Conservation (phyloP, 495 filamentous ascomycete species). For the Astrocystis sublimbata region DNA sequence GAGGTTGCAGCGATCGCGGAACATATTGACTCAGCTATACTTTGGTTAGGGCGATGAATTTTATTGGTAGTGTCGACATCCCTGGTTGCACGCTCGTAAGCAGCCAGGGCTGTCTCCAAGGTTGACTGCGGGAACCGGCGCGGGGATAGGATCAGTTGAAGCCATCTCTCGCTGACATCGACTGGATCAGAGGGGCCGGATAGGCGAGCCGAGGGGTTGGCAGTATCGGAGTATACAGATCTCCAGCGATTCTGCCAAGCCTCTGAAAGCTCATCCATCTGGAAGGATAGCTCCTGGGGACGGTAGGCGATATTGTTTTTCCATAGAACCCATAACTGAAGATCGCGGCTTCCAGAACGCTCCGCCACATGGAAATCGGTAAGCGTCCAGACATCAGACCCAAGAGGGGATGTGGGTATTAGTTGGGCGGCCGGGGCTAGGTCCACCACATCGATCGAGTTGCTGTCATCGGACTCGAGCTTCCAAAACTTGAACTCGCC, state of each 20-base stretch:
- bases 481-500: constrained; percentile 97
- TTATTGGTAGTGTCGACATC: constrained; percentile 39
- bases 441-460: constrained; percentile 66
- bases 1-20: constrained; percentile 66
- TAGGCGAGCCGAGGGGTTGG: constrained; percentile 54
- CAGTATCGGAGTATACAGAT: constrained; percentile 64
- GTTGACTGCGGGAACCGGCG: constrained; percentile 73
- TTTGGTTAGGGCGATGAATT: constrained; percentile 45
- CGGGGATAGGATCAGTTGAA: constrained; percentile 76
- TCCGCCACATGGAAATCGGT: constrained; percentile 72
- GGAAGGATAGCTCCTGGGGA: constrained; percentile 57
- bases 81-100: constrained; percentile 67
- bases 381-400: constrained; percentile 81
- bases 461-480: constrained; percentile 62
- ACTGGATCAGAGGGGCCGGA: constrained; percentile 61
- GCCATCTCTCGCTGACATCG: constrained; percentile 66
- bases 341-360: constrained; percentile 45
- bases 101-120: constrained; percentile 76
- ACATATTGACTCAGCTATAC: constrained; percentile 67
- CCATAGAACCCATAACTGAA: constrained; percentile 82
- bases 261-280: constrained; percentile 37
- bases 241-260: constrained; percentile 75
- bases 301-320: constrained; percentile 78
- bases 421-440: constrained; percentile 62
- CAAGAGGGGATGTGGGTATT: constrained; percentile 65